phyloP scores from a whole-genome alignment of 2,329 filamentous ascomycete genomes.

The Neoscytalidium dimidiatum region DNA sequence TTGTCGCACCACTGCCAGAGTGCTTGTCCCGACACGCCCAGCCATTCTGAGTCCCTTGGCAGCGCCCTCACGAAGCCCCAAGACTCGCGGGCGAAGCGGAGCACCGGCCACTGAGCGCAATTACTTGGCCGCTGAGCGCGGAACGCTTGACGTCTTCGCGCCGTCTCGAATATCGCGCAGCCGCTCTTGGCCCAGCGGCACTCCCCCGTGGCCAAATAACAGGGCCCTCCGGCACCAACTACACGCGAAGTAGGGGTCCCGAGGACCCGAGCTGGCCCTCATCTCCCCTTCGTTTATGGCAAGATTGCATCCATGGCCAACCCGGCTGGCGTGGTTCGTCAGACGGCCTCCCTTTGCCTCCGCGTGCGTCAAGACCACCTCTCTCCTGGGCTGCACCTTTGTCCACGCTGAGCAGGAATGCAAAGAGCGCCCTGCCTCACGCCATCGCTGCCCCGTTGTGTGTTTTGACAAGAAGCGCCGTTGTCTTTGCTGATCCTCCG shows the following conservation, averaged over 20 bases:
- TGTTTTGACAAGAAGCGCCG: no score
- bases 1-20: constrained; percentile 15
- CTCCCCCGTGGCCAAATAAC: constrained; percentile 4
- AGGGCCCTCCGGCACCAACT: constrained; percentile 6
- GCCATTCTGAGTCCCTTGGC: constrained; percentile 13
- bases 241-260: background rate
- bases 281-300: constrained; percentile 15
- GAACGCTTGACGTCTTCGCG: constrained; percentile 12
- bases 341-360: constrained; percentile 4
- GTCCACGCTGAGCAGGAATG: background rate
- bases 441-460: no score
- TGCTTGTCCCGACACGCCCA: constrained; percentile 19
- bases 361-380: constrained; percentile 1
- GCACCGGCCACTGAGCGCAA: constrained; percentile 19
- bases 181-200: constrained; percentile 13
- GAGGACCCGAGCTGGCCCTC: background rate
- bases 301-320: constrained; percentile 1
- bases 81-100: constrained; percentile 18
- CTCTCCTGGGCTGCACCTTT: background rate
- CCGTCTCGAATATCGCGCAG: constrained; percentile 18
- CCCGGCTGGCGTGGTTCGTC: background rate
- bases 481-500: background rate
- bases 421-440: background rate
- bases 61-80: background rate
- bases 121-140: constrained; percentile 20